phyloP scores from a whole-genome alignment of 805 yeast genomes.

The Zygoascus ofunaensis region DNA sequence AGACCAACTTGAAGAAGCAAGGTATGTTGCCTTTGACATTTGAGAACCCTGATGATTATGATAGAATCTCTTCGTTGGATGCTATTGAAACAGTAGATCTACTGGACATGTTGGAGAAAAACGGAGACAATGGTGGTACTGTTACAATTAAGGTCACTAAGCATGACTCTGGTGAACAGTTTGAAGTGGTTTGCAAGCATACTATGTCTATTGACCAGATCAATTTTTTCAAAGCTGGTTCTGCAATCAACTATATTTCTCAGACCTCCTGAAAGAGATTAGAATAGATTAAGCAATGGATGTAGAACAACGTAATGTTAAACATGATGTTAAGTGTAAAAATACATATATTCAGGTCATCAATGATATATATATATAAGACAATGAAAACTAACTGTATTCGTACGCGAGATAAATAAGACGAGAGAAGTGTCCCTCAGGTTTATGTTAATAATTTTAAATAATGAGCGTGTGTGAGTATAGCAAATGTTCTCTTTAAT shows the following conservation, averaged over 20 bases:
- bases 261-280: conserved; percentile 30
- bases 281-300: too few relatives aligned
- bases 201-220: conserved; percentile 96
- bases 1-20: conserved; percentile 95
- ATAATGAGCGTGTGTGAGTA: too few relatives aligned
- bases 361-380: conserved; percentile 1
- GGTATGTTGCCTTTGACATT: conserved; percentile 94
- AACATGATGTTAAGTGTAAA: too few relatives aligned
- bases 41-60: conserved; percentile 84
- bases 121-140: conserved; percentile 82
- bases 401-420: too few relatives aligned
- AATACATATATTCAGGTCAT: too few relatives aligned
- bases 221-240: conserved; percentile 93
- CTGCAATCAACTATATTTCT: conserved; percentile 90
- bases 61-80: conserved; percentile 69
- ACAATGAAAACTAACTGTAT: too few relatives aligned
- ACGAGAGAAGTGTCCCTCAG: too few relatives aligned
- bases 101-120: conserved; percentile 63
- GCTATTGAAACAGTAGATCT: conserved; percentile 64
- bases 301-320: too few relatives aligned
- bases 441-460: too few relatives aligned
- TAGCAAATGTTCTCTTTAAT: too few relatives aligned
- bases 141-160: conserved; percentile 66
- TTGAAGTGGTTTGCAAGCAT: conserved; percentile 72
- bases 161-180: conserved; percentile 51